Percentiles rank a stretch among this genome's conserved stretches.
phyloP scores from a whole-genome alignment of 192 early-diverging fungal species.

The Linnemannia schmuckeri region DNA sequence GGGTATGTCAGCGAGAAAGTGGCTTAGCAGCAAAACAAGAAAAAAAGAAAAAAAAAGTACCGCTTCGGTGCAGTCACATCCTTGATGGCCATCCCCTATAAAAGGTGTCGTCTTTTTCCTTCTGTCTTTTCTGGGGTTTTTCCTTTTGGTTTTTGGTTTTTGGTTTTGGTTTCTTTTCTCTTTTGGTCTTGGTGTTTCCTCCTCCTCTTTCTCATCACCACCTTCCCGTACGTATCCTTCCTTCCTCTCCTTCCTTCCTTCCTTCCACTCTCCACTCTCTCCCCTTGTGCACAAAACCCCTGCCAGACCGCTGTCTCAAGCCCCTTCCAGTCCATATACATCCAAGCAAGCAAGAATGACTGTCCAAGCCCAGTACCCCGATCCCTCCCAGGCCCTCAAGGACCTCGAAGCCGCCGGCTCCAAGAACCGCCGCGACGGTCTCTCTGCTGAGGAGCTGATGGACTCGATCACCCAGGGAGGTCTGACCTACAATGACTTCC shows the following conservation, averaged over 20 bases:
- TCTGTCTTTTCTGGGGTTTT: slow-evolving; percentile 48
- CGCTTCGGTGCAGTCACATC: not conserved
- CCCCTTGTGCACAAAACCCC: not conserved
- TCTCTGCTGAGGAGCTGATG: slow-evolving; percentile 87
- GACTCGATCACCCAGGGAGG: slow-evolving; percentile 86
- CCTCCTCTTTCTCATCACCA: slow-evolving; percentile 10
- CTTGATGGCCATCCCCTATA: not conserved
- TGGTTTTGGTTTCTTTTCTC: slow-evolving; percentile 42
- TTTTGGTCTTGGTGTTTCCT: slow-evolving; percentile 40
- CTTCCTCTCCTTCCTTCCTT: not conserved
- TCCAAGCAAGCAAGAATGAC: slow-evolving; percentile 25
- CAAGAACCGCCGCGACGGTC: slow-evolving; percentile 78
- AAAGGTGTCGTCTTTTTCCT: slow-evolving; percentile 16
- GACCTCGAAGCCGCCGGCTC: slow-evolving; percentile 44
- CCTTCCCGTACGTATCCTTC: slow-evolving; percentile 17
- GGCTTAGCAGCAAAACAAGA: slow-evolving; percentile 10
- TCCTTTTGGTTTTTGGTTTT: slow-evolving; percentile 56
- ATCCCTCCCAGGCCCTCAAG: slow-evolving; percentile 36
- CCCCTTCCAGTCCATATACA: not conserved
- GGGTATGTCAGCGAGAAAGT: not conserved
- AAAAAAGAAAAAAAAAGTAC: slow-evolving; percentile 28
- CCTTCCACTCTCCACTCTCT: not conserved
- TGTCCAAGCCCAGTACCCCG: slow-evolving; percentile 35
- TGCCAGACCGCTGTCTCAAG: slow-evolving; percentile 8
- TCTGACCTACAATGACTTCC: slow-evolving; percentile 98